phyloP scores from a whole-genome alignment of 1,139 yeast genomes.

The Protomyces inundatus region DNA sequence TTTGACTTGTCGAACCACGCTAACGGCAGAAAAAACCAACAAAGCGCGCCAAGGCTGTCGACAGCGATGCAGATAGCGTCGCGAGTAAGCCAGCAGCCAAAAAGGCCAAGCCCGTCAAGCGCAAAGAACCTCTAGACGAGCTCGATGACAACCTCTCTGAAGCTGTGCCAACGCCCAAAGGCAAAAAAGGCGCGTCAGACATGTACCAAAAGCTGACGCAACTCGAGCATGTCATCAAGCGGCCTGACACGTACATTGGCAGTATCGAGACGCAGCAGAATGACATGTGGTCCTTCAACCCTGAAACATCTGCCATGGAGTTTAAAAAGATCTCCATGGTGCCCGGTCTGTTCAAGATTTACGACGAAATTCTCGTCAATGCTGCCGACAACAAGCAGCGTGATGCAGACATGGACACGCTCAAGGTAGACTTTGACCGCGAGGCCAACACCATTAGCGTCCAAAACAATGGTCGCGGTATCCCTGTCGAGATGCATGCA shows the following conservation, averaged over 20 bases:
- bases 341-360: slow-evolving; percentile 93
- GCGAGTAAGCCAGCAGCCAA: slow-evolving; percentile 7
- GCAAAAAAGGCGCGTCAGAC: slow-evolving; percentile 53
- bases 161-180: background rate
- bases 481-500: slow-evolving; percentile 85
- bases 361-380: slow-evolving; percentile 94
- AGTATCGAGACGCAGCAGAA: slow-evolving; percentile 78
- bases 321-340: slow-evolving; percentile 61
- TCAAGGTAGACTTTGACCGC: slow-evolving; percentile 72
- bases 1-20: no score
- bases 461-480: slow-evolving; percentile 90
- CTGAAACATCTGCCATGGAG: slow-evolving; percentile 64
- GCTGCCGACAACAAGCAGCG: slow-evolving; percentile 98
- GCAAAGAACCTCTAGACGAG: slow-evolving; percentile 9
- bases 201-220: slow-evolving; percentile 85
- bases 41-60: slow-evolving; percentile 10
- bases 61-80: slow-evolving; percentile 11
- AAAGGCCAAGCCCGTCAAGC: slow-evolving; percentile 29
- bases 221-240: slow-evolving; percentile 88
- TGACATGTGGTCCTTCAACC: slow-evolving; percentile 82
- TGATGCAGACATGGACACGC: slow-evolving; percentile 80
- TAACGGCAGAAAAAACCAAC: slow-evolving; percentile 4
- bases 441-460: slow-evolving; percentile 73
- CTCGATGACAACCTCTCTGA: background rate
- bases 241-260: slow-evolving; percentile 98